A percentile compares a stretch with the other conserved stretches of the same genome.
phyloP scores from a whole-genome alignment of 257 asterid genomes.

The Solanum corneliomulleri region DNA sequence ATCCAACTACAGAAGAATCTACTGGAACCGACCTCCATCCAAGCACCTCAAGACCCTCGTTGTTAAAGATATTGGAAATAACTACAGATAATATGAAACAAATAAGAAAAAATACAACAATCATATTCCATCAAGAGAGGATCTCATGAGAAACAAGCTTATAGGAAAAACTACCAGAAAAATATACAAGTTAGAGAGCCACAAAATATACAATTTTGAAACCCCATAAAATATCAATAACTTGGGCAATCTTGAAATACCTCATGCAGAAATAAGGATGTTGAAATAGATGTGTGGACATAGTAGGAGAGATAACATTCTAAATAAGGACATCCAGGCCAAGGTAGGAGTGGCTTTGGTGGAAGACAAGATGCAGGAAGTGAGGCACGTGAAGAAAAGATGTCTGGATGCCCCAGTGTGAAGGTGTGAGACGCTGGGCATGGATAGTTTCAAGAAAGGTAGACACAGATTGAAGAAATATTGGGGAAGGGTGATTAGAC shows the following conservation, averaged over 20 bases:
- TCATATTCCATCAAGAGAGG: background rate
- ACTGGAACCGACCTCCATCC: conserved; percentile 99
- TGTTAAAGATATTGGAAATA: conserved; percentile 51
- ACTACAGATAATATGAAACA: conserved; percentile 39
- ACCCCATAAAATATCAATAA: background rate
- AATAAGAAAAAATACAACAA: background rate
- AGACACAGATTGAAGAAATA: background rate
- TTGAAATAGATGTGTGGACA: background rate
- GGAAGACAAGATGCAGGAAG: background rate
- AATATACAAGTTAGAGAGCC: background rate
- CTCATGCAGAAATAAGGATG: background rate
- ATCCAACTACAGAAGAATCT: conserved; percentile 70
- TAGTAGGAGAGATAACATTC: background rate
- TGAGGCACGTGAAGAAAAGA: background rate
- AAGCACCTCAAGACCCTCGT: conserved; percentile 96
- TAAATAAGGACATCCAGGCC: background rate
- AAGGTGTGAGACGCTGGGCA: background rate
- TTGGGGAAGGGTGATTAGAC: background rate
- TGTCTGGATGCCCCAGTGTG: background rate
- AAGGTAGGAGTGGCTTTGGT: background rate
- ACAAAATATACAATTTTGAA: background rate
- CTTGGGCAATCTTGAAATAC: background rate
- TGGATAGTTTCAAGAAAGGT: background rate
- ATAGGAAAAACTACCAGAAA: background rate
- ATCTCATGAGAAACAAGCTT: background rate